Percentiles rank a stretch among this genome's conserved stretches.
Evolutionary conservation across 2,329 filamentous ascomycete species (phyloP).

Genomic region (Whalleya microplaca): DNA sequence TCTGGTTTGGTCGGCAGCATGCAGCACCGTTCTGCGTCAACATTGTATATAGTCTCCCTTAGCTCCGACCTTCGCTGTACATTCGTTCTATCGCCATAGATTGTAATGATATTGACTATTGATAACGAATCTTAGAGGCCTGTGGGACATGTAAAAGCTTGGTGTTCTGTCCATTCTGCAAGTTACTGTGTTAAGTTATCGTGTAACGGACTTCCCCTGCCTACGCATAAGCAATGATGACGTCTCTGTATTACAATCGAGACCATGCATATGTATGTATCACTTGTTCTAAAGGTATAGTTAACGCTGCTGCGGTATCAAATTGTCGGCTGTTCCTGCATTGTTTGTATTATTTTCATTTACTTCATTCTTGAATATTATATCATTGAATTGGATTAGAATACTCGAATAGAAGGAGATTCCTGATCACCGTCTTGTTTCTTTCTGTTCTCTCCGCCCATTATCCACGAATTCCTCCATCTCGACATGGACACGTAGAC

Average conservation of each 20-base stretch:
- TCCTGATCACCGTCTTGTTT: slow-evolving; percentile 2
- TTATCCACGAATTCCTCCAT: slow-evolving; percentile 51
- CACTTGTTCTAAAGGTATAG: too few species aligned
- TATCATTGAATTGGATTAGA: not conserved
- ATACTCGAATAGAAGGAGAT: not conserved
- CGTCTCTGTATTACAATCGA: too few species aligned
- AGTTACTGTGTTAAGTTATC: too few species aligned
- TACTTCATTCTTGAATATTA: not conserved
- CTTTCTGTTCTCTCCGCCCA: slow-evolving; percentile 35
- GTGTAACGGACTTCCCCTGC: too few species aligned
- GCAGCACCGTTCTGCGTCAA: slow-evolving; percentile 1
- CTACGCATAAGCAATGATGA: too few species aligned
- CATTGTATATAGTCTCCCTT: slow-evolving; percentile 18
- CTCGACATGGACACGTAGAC: slow-evolving; percentile 55
- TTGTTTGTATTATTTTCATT: too few species aligned
- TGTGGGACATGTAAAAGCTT: too few species aligned
- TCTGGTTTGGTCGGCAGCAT: not conserved
- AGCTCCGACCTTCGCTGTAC: not conserved
- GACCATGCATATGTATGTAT: too few species aligned
- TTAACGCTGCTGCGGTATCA: too few species aligned
- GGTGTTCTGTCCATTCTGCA: too few species aligned
- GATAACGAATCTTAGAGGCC: not conserved
- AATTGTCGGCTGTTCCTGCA: too few species aligned
- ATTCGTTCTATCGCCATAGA: not conserved
- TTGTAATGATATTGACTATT: not conserved